Evolutionary conservation across 75 land plant genomes (phyloP), one percentile per base, ranked within the genome.

Genomic region (Selaginella moellendorffii): DNA sequence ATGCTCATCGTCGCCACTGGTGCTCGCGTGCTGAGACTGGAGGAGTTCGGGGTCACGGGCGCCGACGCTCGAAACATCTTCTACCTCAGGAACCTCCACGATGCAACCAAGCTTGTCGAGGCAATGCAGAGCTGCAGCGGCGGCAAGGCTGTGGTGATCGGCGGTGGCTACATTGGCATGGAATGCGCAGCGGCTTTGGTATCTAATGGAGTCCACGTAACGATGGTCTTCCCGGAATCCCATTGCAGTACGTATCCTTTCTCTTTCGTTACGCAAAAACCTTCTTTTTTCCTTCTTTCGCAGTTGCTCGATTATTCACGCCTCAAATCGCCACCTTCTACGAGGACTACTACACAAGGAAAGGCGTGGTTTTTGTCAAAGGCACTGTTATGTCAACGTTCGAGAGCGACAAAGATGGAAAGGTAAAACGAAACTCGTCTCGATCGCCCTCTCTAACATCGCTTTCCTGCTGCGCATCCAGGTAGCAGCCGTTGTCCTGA

Each of bases 141-240:
- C 52, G 87, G 85, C 28, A 76, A 76, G 67, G 97, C 90, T 59
- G 84, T 92, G 72, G 97, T 92, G 26, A 85, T 92, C 59, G 97
- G 97, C 53, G 97, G 97, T 52, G 97, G 97, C 22, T 92, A 92
- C 75, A 92, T 92, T 63, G 97, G 97, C 68, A 85, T 92, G 97
- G 97, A 92, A 65, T 76, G 86, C 70, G 89, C 96, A 56, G 97
- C 97, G 24, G 85, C 96, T 53, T 70, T 92, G 65, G 83, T 76
- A 63, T 76, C 78, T 28, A 92, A 92, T 66, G 71, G 67, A 52
- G 73, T 92, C 58, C 78, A 78, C 62, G 93, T 83, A 1, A 92
- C 97, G 2, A 83, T 92, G 90, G 96, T 92, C 58, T 92, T 85
- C 66, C 97, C 97, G 24, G 90, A 85, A 67, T 74, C 74, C 63